These are phyloP conservation scores for Pleurotus pulmonarius DNA, from an alignment of 768 basidiomycete genomes.

Conservation along the genomic window DNA sequence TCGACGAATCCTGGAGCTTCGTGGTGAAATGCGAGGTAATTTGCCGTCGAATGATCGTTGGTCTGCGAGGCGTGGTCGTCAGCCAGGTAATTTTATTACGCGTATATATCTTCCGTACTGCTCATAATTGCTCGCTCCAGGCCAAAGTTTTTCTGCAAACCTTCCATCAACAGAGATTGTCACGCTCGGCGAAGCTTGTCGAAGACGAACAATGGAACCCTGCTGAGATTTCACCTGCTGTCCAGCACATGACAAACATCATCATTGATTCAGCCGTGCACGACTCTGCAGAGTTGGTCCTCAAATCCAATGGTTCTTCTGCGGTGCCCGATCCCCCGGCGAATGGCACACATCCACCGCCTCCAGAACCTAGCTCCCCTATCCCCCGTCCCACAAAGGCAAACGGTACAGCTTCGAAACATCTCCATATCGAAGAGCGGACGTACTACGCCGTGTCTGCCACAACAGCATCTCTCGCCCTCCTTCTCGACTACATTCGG, in stretches of 20 bases:
- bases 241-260: constrained; percentile 72
- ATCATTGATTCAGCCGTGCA: constrained; percentile 79
- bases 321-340: constrained; percentile 12
- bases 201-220: constrained; percentile 96
- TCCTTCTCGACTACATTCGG: constrained; percentile 83
- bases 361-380: constrained; percentile 14
- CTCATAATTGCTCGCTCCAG: constrained; percentile 30
- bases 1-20: constrained; percentile 86
- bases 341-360: constrained; percentile 14
- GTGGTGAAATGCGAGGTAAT: constrained; percentile 85
- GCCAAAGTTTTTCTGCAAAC: constrained; percentile 83
- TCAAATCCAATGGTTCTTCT: constrained; percentile 24
- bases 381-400: constrained; percentile 14
- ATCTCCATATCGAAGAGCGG: constrained; percentile 76
- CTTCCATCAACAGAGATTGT: constrained; percentile 81
- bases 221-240: constrained; percentile 58
- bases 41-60: constrained; percentile 89
- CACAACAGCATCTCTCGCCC: constrained; percentile 66
- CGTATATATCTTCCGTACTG: constrained; percentile 5
- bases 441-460: constrained; percentile 85
- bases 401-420: constrained; percentile 41
- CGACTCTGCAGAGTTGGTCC: constrained; percentile 69
- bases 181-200: constrained; percentile 81
- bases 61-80: constrained; percentile 81
- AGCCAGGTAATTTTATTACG: constrained; percentile 52